Conservation (phyloP, 2,329 filamentous ascomycete genomes). For the Neofusicoccum cordaticola region DNA sequence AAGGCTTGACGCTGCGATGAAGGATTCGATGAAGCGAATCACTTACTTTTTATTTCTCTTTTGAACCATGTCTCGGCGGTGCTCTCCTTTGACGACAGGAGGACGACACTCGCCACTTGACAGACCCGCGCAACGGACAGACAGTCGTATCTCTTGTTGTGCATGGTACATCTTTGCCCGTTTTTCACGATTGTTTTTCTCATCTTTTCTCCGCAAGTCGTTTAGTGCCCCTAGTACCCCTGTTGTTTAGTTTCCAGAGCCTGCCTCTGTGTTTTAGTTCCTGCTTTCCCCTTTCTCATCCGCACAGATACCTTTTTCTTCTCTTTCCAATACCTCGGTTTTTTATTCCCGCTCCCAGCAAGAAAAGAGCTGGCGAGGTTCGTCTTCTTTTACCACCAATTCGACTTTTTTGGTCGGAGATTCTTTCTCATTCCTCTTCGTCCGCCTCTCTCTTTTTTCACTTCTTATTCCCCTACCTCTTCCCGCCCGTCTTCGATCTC, state of each 20-base stretch:
- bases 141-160: neutral
- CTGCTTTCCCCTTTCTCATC: neutral
- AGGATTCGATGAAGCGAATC: neutral
- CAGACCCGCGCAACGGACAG: neutral
- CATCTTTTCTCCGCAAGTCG: neutral
- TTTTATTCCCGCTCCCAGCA: neutral
- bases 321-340: neutral
- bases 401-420: neutral
- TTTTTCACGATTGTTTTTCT: neutral
- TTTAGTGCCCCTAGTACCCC: slow-evolving; percentile 16
- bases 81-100: neutral
- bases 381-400: neutral
- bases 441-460: neutral
- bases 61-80: neutral
- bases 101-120: neutral
- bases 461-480: neutral
- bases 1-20: slow-evolving; percentile 5
- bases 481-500: neutral
- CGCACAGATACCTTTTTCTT: slow-evolving; percentile 13
- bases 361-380: neutral
- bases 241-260: neutral
- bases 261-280: neutral
- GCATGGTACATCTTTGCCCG: neutral
- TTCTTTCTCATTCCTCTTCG: neutral
- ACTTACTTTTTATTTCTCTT: neutral